Evolutionary conservation across 495 filamentous ascomycete species (phyloP), one percentile per base, ranked within the genome.

Genomic region (Amorphotheca resinae): DNA sequence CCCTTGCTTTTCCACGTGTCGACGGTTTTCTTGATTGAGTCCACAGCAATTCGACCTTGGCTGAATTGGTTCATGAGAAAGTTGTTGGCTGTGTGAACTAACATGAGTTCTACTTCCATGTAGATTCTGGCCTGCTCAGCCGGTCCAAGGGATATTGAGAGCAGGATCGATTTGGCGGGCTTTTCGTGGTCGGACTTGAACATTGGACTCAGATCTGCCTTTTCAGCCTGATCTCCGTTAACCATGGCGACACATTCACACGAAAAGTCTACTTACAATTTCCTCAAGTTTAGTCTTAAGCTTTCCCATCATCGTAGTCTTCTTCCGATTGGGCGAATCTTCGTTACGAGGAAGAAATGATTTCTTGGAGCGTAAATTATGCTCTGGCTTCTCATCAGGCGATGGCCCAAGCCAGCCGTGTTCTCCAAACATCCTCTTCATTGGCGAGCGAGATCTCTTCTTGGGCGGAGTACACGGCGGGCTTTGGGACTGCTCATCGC

Each of bases 401-500:
- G 48, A 48, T 14, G 37, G 20, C 39, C 67, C 66, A 34, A 75
- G 64, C 64, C 64, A 73, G 35, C 71, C 72, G 20, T 66, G 57
- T 22, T 65, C 56, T 1, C 72, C 72, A 43, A 76, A 75, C 40
- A 76, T 56, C 40, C 67, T 67, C 53, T 74, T 76, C 56, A 65
- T 64, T 26, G 62, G 64, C 1, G 62, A 66, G 20, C 61, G 51
- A 22, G 62, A 58, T 23, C 58, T 46, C 38, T 62, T 64, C 12
- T 47, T 42, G 9, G 56, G 48, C 3, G 28, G 35, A n/a, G 4
- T 18, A 33, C 22, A 15, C 22, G 41, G 41, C 9, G 41, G 5
- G 20, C 18, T 25, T 1, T 21, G 21, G 6, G 38, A 23, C 22
- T 21, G 15, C 20, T 48, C 45, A 25, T 49, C 45, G 3, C 9